A percentile compares a stretch with the other conserved stretches of the same genome.
Conservation (phyloP, 768 basidiomycete species). For the Ramaria rubella region DNA sequence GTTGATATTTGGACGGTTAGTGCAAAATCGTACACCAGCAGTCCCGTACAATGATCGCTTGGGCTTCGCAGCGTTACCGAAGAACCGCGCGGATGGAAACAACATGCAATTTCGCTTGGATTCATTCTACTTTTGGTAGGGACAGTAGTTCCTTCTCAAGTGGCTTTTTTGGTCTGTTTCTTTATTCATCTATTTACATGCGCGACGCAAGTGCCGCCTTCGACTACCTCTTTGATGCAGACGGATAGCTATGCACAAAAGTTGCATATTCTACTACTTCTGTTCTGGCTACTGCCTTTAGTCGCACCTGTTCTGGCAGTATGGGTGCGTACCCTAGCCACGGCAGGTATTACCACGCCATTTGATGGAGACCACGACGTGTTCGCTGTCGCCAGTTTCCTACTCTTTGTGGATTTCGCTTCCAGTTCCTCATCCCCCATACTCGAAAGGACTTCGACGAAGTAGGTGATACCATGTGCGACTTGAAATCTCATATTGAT, state of each 20-base stretch:
- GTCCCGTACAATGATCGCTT: slow-evolving; percentile 12
- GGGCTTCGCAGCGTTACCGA: neutral
- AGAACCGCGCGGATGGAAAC: neutral
- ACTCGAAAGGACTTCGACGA: slow-evolving; percentile 3
- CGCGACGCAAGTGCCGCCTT: slow-evolving; percentile 23
- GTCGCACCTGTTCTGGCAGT: slow-evolving; percentile 73
- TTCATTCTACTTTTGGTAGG: slow-evolving; percentile 62
- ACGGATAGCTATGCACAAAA: slow-evolving; percentile 40
- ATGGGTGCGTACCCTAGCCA: slow-evolving; percentile 82
- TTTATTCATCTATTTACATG: slow-evolving; percentile 70
- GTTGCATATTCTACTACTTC: slow-evolving; percentile 59
- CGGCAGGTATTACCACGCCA: slow-evolving; percentile 70
- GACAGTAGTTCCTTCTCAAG: slow-evolving; percentile 84
- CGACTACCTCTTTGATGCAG: neutral
- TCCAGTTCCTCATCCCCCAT: slow-evolving; percentile 8
- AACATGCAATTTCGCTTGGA: slow-evolving; percentile 39
- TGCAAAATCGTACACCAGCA: slow-evolving; percentile 2
- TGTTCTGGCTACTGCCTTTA: slow-evolving; percentile 78
- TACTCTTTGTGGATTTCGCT: slow-evolving; percentile 19
- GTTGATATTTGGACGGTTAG: slow-evolving; percentile 18
- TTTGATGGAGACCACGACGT: slow-evolving; percentile 71
- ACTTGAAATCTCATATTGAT: neutral
- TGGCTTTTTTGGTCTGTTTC: slow-evolving; percentile 82
- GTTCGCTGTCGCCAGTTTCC: slow-evolving; percentile 18
- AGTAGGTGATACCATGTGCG: slow-evolving; percentile 2